Evolutionary conservation across 2,329 filamentous ascomycete genomes (phyloP), one percentile per base, ranked within the genome.

Genomic region (Colletotrichum costaricense): DNA sequence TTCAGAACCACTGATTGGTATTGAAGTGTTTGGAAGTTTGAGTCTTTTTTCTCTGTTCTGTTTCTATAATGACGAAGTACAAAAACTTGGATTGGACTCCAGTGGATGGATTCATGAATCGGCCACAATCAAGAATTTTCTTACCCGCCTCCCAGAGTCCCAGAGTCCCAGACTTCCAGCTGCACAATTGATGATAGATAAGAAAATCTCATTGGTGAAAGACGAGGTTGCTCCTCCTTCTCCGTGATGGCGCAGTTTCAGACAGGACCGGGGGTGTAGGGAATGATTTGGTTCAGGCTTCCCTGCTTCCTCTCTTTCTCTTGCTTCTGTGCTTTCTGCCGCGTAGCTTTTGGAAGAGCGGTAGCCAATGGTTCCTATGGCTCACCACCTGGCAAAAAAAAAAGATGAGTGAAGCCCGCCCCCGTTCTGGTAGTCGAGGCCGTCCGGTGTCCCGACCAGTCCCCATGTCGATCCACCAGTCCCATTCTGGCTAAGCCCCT

Each of bases 211-310:
- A 38, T 55, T 64, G 62, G 62, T 19, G 42, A 49, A 49, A 55
- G 30, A 64, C 33, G 30, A 42, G 24, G 19, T 24, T 49, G 19
- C 60, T 63, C 30, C 66, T 70, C 55, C 70, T 59, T 60, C 60
- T 57, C 60, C 22, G 67, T 66, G 67, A 71, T 73, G 60, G 71
- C 67, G 71, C 71, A 66, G 71, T 73, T 73, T 73, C 71, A 73
- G 38, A 58, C 55, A 38, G 24, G 60, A 65, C 71, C 46, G 67
- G 71, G 42, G 70, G 65, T 63, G 14, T 30, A 49, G 65, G 58
- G 65, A 63, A 49, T 49, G 64, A 60, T 30, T 56, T 69, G 52
- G 65, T 38, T 63, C 42, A 54, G 65, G 65, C 28, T 63, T 64
- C 59, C 60, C 59, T 60, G 66, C 33, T 38, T 9, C 56, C 8